These are phyloP conservation scores for Diaporthe nobilis DNA, from an alignment of 2,329 filamentous ascomycete species.

Conservation along the genomic window DNA sequence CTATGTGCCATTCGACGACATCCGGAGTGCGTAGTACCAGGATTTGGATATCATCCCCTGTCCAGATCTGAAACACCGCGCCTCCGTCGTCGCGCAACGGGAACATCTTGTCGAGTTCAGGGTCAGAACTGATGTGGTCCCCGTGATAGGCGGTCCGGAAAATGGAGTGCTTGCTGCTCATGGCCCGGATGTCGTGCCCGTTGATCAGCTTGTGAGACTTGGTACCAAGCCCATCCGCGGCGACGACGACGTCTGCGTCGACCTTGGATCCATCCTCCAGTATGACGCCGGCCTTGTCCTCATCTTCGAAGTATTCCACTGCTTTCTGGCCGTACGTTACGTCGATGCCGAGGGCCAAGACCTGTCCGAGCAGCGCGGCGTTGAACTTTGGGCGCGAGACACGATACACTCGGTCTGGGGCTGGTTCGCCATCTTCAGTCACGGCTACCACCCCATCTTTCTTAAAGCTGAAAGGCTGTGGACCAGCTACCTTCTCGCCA, in stretches of 20 bases:
- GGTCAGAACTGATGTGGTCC: slow-evolving; percentile 48
- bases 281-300: slow-evolving; percentile 12
- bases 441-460: background rate
- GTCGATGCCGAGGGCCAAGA: slow-evolving; percentile 41
- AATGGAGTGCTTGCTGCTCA: slow-evolving; percentile 46
- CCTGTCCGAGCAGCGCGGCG: slow-evolving; percentile 43
- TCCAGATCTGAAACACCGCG: slow-evolving; percentile 68
- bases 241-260: slow-evolving; percentile 50
- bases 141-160: slow-evolving; percentile 44
- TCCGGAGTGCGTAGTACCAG: slow-evolving; percentile 57
- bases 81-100: slow-evolving; percentile 62
- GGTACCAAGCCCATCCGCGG: slow-evolving; percentile 51
- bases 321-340: slow-evolving; percentile 44
- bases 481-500: slow-evolving; percentile 44
- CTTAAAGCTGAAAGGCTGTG: slow-evolving; percentile 41
- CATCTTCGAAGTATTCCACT: slow-evolving; percentile 40
- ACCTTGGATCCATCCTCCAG: slow-evolving; percentile 43
- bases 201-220: slow-evolving; percentile 45
- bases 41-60: slow-evolving; percentile 59
- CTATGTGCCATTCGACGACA: slow-evolving; percentile 29
- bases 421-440: slow-evolving; percentile 26
- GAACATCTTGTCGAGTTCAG: slow-evolving; percentile 60
- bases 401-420: background rate
- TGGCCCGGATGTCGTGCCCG: slow-evolving; percentile 44
- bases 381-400: slow-evolving; percentile 44